These are phyloP conservation scores for Fusarium sororula DNA, from an alignment of 2,329 filamentous ascomycete genomes.

Conservation along the genomic window DNA sequence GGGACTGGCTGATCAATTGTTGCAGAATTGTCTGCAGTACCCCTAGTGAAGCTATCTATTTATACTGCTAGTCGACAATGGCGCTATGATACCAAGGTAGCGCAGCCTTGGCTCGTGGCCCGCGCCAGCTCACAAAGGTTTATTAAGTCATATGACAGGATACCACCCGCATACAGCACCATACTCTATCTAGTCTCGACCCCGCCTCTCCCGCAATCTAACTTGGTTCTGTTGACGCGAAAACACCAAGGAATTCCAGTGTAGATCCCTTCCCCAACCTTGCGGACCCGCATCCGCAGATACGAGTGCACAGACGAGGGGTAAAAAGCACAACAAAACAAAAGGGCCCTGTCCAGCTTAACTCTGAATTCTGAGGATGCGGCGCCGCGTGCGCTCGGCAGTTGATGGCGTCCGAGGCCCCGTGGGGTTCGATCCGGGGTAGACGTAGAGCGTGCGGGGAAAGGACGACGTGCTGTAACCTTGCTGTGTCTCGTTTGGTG, in stretches of 20 bases:
- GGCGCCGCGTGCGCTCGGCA: constrained; percentile 22
- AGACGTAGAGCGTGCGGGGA: background rate
- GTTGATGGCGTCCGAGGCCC: background rate
- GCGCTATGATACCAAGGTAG: background rate
- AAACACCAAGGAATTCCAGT: background rate
- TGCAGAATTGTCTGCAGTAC: too few species aligned
- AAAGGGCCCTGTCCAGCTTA: background rate
- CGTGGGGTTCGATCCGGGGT: background rate
- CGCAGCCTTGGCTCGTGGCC: background rate
- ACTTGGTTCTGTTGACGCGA: background rate
- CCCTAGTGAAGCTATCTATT: constrained; percentile 2
- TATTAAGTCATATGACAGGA: background rate
- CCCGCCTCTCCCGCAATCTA: background rate
- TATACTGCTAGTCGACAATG: background rate
- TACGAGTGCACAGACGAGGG: background rate
- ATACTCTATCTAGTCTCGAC: background rate
- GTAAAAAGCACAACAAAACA: background rate
- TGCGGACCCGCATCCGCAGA: constrained; percentile 32
- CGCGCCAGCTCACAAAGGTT: background rate
- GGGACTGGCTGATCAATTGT: background rate
- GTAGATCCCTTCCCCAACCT: background rate
- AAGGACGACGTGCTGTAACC: background rate
- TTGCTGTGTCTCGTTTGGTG: background rate
- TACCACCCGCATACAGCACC: background rate
- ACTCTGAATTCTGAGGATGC: background rate